Evolutionary conservation across 2,329 filamentous ascomycete genomes (phyloP), one percentile per base, ranked within the genome.

Genomic region (Chaetomium sp.): DNA sequence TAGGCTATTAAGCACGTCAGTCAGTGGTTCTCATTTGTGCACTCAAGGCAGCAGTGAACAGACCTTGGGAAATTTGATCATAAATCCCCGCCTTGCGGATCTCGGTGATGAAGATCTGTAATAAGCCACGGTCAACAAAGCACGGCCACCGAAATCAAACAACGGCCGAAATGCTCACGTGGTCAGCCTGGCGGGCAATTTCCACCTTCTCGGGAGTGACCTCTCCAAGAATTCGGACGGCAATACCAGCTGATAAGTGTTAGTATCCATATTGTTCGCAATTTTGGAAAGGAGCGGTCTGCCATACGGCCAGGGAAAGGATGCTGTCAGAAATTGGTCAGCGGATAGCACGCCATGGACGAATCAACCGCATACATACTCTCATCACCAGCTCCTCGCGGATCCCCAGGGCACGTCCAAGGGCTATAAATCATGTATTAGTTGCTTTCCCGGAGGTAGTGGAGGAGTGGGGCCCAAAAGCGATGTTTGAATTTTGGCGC

Each of bases 141-240:
- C 19, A 27, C 19, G 19, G 19, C 19, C 3, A 14, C 2, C 7
- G 7, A 52, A 46, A 14, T 43, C 32, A 47, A 47, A 42, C 9
- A 7, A 38, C 12, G 4, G 36, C 41, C 14, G 32, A 10, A 33
- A 47, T 42, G 34, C 57, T 32, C 53, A 58, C 58, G 66, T 82
- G 68, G 65, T 91, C 89, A 1, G 88, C 88, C 68, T 87, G 76
- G n/a, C 88, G 76, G 2, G 84, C 89, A 60, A 95, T 94, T 54
- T 83, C 82, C 12, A 96, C 86, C 43, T 87, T 82, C 68, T 91
- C 87, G 2, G 78, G 79, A 1, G 89, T 95, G 11, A 96, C 85
- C 64, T 95, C 91, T 38, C 91, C 91, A 1, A 96, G 76, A 58
- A 96, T 86, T 52, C 89, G 80, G 62, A 94, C 88, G 11, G 81